A percentile compares a stretch with the other conserved stretches of the same genome.
Evolutionary conservation across 2,329 filamentous ascomycete genomes (phyloP).

Genomic region (Apiospora hydei): DNA sequence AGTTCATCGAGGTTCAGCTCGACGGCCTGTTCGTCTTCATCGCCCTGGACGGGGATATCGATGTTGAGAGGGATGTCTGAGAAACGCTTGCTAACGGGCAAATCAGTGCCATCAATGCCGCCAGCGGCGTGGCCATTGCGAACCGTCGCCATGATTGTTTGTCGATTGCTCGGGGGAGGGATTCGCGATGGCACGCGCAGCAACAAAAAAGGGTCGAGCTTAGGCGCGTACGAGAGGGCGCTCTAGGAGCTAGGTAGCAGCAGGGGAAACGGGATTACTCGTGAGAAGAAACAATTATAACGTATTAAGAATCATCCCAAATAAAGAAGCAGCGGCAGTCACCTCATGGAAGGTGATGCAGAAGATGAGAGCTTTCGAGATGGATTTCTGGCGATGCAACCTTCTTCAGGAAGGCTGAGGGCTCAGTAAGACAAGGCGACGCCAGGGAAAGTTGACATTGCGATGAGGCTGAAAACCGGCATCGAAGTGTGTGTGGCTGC

Average conservation of each 20-base stretch:
- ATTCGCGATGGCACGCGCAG: conserved; percentile 10
- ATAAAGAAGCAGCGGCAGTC: not conserved
- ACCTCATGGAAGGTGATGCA: conserved; percentile 13
- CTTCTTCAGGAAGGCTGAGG: conserved; percentile 1
- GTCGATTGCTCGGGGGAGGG: conserved; percentile 6
- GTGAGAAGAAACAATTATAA: not conserved
- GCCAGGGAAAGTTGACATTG: not conserved
- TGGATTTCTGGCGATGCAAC: conserved; percentile 2
- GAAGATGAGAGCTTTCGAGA: conserved; percentile 3
- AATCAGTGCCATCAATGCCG: conserved; percentile 47
- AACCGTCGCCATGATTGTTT: conserved; percentile 20
- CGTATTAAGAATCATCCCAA: not conserved
- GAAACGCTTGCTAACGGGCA: conserved; percentile 63
- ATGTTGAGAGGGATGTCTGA: conserved; percentile 70
- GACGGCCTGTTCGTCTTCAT: conserved; percentile 76
- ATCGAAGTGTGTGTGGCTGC: not conserved
- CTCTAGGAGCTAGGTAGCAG: not conserved
- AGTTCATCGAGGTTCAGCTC: conserved; percentile 93
- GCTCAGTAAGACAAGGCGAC: conserved; percentile 4
- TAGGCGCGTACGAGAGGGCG: conserved; percentile 5
- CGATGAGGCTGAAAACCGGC: not conserved
- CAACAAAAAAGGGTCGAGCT: not conserved
- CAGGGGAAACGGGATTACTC: not conserved
- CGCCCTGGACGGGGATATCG: conserved; percentile 70
- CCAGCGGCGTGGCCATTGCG: conserved; percentile 54